A percentile compares a stretch with the other conserved stretches of the same genome.
phyloP scores from a whole-genome alignment of 179 eudicot genomes.

The Beta macrorhiza region DNA sequence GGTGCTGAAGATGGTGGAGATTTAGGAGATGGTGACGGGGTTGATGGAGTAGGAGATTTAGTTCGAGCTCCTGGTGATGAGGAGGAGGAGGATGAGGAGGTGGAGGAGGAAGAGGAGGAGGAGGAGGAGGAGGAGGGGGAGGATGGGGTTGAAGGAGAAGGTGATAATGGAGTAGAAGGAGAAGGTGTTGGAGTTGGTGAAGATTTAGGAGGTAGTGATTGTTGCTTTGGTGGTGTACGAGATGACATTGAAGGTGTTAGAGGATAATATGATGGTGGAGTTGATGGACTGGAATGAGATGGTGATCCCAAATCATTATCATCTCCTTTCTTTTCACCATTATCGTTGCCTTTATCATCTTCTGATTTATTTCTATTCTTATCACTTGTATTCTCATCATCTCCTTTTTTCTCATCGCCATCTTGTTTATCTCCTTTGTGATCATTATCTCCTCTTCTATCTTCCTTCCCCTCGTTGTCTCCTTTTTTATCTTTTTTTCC shows the following conservation, averaged over 20 bases:
- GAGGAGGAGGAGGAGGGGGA: background rate
- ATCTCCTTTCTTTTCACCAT: background rate
- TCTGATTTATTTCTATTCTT: no score
- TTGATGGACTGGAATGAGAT: background rate
- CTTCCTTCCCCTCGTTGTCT: background rate
- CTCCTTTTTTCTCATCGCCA: no score
- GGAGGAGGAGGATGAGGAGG: background rate
- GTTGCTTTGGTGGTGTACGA: background rate
- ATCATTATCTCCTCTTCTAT: background rate
- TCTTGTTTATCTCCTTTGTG: background rate
- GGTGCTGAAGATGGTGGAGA: background rate
- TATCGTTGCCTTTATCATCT: no score
- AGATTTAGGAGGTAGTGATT: conserved; percentile 1
- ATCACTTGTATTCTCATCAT: no score
- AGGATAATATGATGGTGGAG: background rate
- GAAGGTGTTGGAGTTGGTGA: background rate
- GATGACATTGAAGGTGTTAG: background rate
- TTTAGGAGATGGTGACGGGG: background rate
- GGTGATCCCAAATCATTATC: background rate
- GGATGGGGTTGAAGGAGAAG: background rate
- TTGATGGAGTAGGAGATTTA: conserved; percentile 4
- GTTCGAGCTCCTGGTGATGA: background rate
- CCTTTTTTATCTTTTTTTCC: background rate
- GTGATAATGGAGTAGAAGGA: conserved; percentile 12
- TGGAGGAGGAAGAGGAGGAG: background rate